phyloP scores from a whole-genome alignment of 148 eudicot species.

The Pharnaceum exiguum region DNA sequence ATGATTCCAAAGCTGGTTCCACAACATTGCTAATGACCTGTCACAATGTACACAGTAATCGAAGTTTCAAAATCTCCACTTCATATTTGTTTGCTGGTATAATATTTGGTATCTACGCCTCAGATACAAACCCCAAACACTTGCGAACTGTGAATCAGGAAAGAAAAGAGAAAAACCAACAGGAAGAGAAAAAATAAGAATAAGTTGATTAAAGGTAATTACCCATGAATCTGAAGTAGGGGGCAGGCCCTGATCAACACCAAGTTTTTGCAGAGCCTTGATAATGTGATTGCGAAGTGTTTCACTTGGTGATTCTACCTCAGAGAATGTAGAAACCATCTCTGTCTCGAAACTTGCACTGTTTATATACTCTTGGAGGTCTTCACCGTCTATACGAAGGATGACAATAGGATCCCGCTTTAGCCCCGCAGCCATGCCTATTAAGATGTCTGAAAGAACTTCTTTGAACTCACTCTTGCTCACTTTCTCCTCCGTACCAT shows the following conservation, averaged over 20 bases:
- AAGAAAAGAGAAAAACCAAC: neutral
- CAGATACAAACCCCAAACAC: too few species aligned
- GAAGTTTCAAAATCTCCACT: neutral
- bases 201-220: conserved; percentile 1
- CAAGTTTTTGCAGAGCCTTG: conserved; percentile 66
- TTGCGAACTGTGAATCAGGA: too few species aligned
- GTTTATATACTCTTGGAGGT: conserved; percentile 58
- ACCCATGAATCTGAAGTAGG: conserved; percentile 90
- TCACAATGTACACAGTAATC: neutral
- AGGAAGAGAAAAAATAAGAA: neutral
- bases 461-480: conserved; percentile 73
- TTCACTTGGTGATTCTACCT: conserved; percentile 40
- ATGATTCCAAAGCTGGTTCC: conserved; percentile 50
- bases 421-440: conserved; percentile 94
- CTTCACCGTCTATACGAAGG: conserved; percentile 86
- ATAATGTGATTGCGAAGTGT: conserved; percentile 40
- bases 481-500: conserved; percentile 71
- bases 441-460: conserved; percentile 71
- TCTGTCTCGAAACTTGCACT: conserved; percentile 57
- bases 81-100: neutral
- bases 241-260: conserved; percentile 86
- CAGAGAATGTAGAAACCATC: conserved; percentile 44
- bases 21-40: conserved; percentile 68
- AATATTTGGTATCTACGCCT: too few species aligned
- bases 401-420: conserved; percentile 87